These are phyloP conservation scores for Glycine soja DNA, from an alignment of 306 rosid genomes.

Conservation along the genomic window DNA sequence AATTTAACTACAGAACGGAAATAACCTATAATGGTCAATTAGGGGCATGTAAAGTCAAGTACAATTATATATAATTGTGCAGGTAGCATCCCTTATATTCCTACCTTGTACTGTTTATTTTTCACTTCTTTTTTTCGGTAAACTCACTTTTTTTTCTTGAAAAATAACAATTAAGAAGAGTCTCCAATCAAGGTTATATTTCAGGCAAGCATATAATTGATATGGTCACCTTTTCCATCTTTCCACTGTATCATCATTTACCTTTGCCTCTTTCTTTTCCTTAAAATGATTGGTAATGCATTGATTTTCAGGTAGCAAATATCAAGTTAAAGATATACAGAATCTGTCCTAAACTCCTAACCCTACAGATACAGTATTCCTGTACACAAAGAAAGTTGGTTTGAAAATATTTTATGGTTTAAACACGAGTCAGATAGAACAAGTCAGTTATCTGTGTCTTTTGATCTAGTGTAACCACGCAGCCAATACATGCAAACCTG, in stretches of 20 bases:
- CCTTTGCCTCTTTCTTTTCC: slow-evolving; percentile 21
- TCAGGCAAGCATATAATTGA: not conserved
- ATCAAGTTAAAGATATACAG: not conserved
- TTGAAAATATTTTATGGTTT: not conserved
- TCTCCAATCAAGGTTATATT: not conserved
- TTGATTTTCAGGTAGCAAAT: slow-evolving; percentile 8
- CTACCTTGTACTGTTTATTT: not conserved
- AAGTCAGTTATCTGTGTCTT: not conserved
- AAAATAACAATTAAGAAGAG: not conserved
- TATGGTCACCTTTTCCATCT: not conserved
- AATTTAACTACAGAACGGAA: not conserved
- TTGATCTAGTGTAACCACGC: not conserved
- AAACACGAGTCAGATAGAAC: not conserved
- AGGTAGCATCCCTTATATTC: slow-evolving; percentile 13
- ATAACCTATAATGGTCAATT: not conserved
- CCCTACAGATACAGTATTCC: not conserved
- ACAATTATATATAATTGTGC: not conserved
- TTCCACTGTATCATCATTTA: not conserved
- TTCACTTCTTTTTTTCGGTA: not conserved
- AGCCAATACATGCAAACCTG: not conserved
- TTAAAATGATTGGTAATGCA: slow-evolving; percentile 15
- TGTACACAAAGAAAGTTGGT: not conserved
- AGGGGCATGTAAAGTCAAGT: slow-evolving; percentile 18
- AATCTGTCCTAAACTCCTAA: not conserved
- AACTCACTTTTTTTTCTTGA: no score